These are phyloP conservation scores for Xylaria cubensis DNA, from an alignment of 495 filamentous ascomycete species.

Conservation along the genomic window DNA sequence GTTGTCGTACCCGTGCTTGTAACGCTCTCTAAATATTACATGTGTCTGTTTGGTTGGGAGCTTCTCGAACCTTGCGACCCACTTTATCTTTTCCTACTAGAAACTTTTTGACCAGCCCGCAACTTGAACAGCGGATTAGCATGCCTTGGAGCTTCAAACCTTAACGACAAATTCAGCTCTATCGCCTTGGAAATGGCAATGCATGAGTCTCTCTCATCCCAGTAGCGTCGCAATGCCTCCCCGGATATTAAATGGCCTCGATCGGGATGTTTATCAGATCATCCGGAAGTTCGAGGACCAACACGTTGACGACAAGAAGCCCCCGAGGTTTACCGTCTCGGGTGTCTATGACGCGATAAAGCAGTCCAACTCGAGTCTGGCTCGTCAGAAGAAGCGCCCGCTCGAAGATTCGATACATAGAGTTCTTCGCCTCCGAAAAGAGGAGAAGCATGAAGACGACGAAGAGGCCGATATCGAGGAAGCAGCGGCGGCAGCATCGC, in stretches of 20 bases:
- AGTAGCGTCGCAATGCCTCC: slow-evolving; percentile 30
- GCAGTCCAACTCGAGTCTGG: slow-evolving; percentile 82
- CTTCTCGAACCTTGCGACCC: background rate
- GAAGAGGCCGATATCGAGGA: slow-evolving; percentile 69
- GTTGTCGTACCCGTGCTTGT: background rate
- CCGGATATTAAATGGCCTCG: slow-evolving; percentile 41
- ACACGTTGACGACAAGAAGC: slow-evolving; percentile 49
- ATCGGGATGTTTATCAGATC: slow-evolving; percentile 69
- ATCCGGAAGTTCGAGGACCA: slow-evolving; percentile 75
- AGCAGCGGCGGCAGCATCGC: slow-evolving; percentile 43
- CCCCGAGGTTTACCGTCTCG: slow-evolving; percentile 59
- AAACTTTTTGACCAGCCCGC: slow-evolving; percentile 18
- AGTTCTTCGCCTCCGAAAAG: slow-evolving; percentile 75
- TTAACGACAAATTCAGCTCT: background rate
- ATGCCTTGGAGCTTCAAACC: background rate
- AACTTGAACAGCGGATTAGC: background rate
- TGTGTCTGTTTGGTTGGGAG: background rate
- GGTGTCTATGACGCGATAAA: slow-evolving; percentile 79
- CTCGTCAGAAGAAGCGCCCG: slow-evolving; percentile 76
- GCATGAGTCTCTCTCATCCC: background rate
- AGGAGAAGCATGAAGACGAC: slow-evolving; percentile 66
- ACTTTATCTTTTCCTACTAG: slow-evolving; percentile 11
- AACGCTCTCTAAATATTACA: background rate
- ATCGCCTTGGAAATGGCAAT: background rate
- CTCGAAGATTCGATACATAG: slow-evolving; percentile 88